Base-by-base conservation (phyloP, 2,329 filamentous ascomycete genomes). In the Triangularia setosa region DNA sequence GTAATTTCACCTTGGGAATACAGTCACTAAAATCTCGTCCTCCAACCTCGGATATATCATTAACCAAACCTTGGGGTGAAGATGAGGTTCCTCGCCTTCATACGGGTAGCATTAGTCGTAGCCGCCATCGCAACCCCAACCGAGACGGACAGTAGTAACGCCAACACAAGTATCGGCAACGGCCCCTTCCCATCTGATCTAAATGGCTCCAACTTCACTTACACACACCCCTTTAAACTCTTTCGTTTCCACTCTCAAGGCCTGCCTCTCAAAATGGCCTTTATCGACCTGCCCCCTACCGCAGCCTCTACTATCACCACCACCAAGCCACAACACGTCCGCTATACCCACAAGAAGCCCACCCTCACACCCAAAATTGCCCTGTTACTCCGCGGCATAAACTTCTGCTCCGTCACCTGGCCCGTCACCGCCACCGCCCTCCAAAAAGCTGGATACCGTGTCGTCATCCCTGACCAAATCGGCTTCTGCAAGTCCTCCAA, bases 401-500 rank as follows among this genome's bases (percentile, higher is more conserved):
- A 84, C 73, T 85, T 85, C 67, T 85, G 83, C 71, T 80, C 77
- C 35, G 75, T 80, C 23, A 85, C 83, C 7, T 85, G 83, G 83
- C 75, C 79, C 61, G 72, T 72, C 16, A 84, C 82, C 14, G 79
- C 81, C n/a, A 67, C 72, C 11, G 71, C 74, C 11, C 78, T 85
- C 61, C 69, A 75, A 3, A 66, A 68, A 2, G 71, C 70, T 27
- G 83, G 82, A 52, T 84, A 83, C 68, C 80, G 83, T 44, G 80
- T 85, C 60, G 79, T 85, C 59, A 74, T 82, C 2, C 81, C 82
- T 0, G 83, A 86, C 67, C 82, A 85, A 67, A 74, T 86, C 56
- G 83, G 83, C 64, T 86, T 84, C 74, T 86, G 83, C 79, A 85
- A 85, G 72, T 84, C 82, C 8, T 78, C 79, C 25, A 85, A 85